Conservation (phyloP, 1,139 yeast species). For the Candida sp. region DNA sequence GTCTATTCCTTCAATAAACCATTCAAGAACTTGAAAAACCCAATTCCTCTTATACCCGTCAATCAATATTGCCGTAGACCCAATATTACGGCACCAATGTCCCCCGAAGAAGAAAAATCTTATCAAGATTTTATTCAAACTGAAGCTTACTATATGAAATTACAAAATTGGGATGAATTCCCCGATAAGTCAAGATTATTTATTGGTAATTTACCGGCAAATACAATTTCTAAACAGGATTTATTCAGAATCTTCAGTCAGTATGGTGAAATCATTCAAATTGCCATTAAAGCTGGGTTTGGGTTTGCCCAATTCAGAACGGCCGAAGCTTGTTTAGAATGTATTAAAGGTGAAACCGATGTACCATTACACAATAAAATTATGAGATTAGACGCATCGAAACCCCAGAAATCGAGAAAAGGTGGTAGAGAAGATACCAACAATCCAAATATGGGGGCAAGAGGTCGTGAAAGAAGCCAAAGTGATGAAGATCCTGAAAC, state of each 20-base stretch:
- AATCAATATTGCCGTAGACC: constrained; percentile 56
- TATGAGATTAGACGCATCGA: constrained; percentile 73
- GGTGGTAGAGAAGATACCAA: constrained; percentile 14
- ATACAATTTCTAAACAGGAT: constrained; percentile 64
- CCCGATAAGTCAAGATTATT: constrained; percentile 80
- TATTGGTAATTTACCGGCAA: constrained; percentile 79
- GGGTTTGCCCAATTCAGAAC: constrained; percentile 78
- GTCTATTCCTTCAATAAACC: constrained; percentile 42
- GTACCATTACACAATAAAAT: constrained; percentile 63
- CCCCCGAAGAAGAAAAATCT: constrained; percentile 48
- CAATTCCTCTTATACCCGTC: constrained; percentile 45
- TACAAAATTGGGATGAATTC: constrained; percentile 62
- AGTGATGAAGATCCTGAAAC: constrained; percentile 11
- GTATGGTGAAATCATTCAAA: constrained; percentile 76
- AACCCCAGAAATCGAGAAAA: constrained; percentile 49
- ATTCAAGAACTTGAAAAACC: constrained; percentile 25
- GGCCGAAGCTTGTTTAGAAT: constrained; percentile 60
- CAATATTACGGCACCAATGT: constrained; percentile 53
- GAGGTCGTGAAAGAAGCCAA: constrained; percentile 21
- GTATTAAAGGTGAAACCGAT: constrained; percentile 64
- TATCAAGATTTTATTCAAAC: constrained; percentile 48
- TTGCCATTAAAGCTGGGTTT: constrained; percentile 75
- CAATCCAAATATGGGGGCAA: constrained; percentile 14
- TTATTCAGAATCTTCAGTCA: constrained; percentile 66
- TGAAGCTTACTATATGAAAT: constrained; percentile 39